Evolutionary conservation across 148 eudicot genomes (phyloP).

Genomic region (Diospyros lotus): DNA sequence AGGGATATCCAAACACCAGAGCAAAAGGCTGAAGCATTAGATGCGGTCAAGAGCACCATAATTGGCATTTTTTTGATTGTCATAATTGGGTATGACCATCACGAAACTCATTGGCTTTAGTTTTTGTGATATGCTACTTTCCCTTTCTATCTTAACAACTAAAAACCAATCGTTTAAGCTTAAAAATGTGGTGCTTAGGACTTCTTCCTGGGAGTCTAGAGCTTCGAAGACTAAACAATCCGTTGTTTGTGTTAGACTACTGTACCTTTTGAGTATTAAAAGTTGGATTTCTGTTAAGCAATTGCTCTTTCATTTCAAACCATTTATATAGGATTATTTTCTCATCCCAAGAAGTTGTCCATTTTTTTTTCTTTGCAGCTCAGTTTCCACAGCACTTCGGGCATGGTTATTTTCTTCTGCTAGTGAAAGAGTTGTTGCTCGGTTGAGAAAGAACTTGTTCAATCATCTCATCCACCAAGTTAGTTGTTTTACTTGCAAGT

Average conservation of each 20-base stretch:
- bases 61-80: conserved; percentile 64
- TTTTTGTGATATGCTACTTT: neutral
- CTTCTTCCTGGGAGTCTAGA: neutral
- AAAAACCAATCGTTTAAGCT: neutral
- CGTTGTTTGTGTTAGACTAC: neutral
- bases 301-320: neutral
- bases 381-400: conserved; percentile 24
- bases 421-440: conserved; percentile 35
- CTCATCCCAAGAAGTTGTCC: too few relatives aligned
- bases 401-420: conserved; percentile 88
- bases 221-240: neutral
- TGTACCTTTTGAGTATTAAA: neutral
- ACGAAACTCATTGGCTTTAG: neutral
- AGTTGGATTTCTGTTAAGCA: neutral
- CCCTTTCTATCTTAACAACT: neutral
- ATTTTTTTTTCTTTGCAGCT: too few relatives aligned
- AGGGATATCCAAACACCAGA: conserved; percentile 60
- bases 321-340: neutral
- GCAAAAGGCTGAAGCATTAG: conserved; percentile 50
- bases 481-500: conserved; percentile 4
- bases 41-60: conserved; percentile 70
- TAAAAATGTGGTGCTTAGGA: neutral
- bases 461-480: conserved; percentile 76
- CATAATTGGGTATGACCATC: conserved; percentile 57
- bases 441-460: conserved; percentile 65